Evolutionary conservation across 495 filamentous ascomycete species (phyloP).

Genomic region (Platismatia glauca): DNA sequence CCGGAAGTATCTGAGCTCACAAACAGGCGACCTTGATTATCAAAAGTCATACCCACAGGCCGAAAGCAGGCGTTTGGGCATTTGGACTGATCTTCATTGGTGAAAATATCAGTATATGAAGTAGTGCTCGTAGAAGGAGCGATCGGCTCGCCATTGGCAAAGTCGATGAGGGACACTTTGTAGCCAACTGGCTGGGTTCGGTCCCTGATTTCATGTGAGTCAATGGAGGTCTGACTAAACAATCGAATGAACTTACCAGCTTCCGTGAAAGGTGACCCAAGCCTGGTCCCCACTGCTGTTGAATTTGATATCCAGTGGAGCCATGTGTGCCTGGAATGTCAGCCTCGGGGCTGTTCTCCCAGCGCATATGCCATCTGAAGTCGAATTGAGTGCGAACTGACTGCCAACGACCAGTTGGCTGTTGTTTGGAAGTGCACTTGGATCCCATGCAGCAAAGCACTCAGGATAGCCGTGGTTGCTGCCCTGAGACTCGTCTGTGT

Average conservation of each 20-base stretch:
- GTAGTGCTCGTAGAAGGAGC: constrained; percentile 32
- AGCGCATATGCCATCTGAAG: constrained; percentile 41
- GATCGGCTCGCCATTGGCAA: constrained; percentile 36
- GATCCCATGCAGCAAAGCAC: constrained; percentile 57
- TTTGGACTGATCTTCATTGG: constrained; percentile 34
- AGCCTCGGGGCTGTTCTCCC: constrained; percentile 37
- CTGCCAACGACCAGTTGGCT: constrained; percentile 22
- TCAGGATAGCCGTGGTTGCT: constrained; percentile 56
- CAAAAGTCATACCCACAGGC: constrained; percentile 47
- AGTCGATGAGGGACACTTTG: constrained; percentile 40
- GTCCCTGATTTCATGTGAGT: constrained; percentile 25
- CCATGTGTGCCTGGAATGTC: constrained; percentile 51
- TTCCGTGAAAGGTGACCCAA: constrained; percentile 47
- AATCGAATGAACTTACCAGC: constrained; percentile 32
- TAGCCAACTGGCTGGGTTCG: constrained; percentile 47
- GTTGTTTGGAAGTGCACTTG: constrained; percentile 33
- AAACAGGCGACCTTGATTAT: constrained; percentile 41
- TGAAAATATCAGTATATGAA: constrained; percentile 41
- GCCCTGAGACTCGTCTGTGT: constrained; percentile 32
- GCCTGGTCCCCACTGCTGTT: constrained; percentile 32
- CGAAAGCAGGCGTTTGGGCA: constrained; percentile 48
- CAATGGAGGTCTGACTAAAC: neutral
- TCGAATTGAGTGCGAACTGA: constrained; percentile 32
- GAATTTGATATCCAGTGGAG: constrained; percentile 55
- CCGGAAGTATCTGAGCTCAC: constrained; percentile 50